Conservation (phyloP, 2,329 filamentous ascomycete species). For the Cercospora brassicicola region DNA sequence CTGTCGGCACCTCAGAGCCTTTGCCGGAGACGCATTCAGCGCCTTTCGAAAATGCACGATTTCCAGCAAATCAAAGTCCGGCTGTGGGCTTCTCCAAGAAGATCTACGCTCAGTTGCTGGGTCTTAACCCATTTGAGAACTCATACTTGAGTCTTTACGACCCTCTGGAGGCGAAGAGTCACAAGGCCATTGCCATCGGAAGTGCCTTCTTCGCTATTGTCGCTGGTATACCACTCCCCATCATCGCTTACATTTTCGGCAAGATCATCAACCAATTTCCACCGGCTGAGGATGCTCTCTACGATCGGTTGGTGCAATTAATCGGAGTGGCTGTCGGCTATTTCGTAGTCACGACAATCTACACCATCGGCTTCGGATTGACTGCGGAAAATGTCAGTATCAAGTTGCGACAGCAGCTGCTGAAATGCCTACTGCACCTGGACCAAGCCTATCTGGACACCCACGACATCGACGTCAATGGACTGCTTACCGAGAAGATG, state of each 20-base stretch:
- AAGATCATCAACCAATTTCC: constrained; percentile 54
- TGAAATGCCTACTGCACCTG: constrained; percentile 52
- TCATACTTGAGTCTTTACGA: constrained; percentile 53
- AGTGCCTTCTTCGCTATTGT: constrained; percentile 43
- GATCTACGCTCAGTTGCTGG: constrained; percentile 41
- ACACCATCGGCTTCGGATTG: constrained; percentile 53
- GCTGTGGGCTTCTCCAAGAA: constrained; percentile 10
- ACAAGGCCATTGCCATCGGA: constrained; percentile 39
- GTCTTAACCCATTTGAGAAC: constrained; percentile 48
- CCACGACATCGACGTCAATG: constrained; percentile 52
- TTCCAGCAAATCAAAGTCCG: constrained; percentile 9
- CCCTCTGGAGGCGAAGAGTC: constrained; percentile 45
- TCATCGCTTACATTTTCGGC: constrained; percentile 50
- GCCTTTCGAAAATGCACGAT: background rate
- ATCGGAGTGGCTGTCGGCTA: constrained; percentile 50
- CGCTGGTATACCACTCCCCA: constrained; percentile 44
- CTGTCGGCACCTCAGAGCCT: constrained; percentile 7
- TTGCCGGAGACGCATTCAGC: constrained; percentile 6
- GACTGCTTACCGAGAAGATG: constrained; percentile 48
- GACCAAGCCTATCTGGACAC: constrained; percentile 56
- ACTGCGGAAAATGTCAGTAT: constrained; percentile 53
- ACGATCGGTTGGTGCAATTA: constrained; percentile 45
- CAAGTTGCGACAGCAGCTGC: constrained; percentile 48
- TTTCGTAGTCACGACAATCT: constrained; percentile 53
- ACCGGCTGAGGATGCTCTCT: constrained; percentile 47